phyloP scores from a whole-genome alignment of 768 basidiomycete species.

The Lactifluus pinguis region DNA sequence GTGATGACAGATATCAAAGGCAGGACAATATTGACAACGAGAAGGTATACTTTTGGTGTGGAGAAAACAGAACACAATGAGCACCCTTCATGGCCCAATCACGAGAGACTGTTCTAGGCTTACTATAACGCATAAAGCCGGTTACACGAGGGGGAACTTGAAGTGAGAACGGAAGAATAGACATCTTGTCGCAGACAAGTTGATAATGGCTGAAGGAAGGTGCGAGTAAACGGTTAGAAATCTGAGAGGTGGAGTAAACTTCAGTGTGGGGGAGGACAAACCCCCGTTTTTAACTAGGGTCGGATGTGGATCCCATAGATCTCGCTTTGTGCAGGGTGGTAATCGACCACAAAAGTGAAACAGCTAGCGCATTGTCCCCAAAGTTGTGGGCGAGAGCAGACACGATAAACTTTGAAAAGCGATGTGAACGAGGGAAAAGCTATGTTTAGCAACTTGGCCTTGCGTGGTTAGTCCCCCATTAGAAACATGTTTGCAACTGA shows the following conservation, averaged over 20 bases:
- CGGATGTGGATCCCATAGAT: background rate
- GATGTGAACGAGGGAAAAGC: background rate
- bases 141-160: background rate
- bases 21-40: slow-evolving; percentile 3
- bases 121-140: slow-evolving; percentile 6
- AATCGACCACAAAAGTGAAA: background rate
- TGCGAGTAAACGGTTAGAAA: background rate
- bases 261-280: background rate
- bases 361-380: background rate
- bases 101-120: background rate
- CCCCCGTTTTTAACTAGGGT: background rate
- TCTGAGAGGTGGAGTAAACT: background rate
- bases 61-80: background rate
- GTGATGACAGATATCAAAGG: background rate
- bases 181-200: slow-evolving; percentile 18
- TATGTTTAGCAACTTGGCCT: background rate
- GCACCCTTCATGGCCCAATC: background rate
- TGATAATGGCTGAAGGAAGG: background rate
- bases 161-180: background rate
- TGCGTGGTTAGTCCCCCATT: background rate
- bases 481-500: background rate
- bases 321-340: background rate
- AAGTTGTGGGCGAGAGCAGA: background rate
- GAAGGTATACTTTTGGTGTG: background rate
- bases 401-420: background rate